Base-by-base conservation (phyloP, 1,284 basidiomycete species). In the Wallemia ichthyophaga region DNA sequence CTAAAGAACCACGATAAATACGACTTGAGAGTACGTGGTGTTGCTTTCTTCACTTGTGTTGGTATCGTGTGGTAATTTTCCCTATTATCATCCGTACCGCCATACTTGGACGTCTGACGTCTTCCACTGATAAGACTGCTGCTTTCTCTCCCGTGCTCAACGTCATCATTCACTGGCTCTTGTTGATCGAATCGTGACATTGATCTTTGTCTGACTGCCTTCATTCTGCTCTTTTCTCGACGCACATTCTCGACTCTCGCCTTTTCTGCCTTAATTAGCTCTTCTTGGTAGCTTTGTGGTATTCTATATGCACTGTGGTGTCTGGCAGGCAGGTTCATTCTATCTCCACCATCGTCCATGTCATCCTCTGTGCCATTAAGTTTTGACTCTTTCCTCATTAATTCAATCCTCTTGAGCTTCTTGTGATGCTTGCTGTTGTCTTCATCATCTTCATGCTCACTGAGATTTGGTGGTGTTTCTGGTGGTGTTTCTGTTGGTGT, bases 201-300 rank as follows among this genome's bases (percentile, higher is more conserved):
- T 56, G 58, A 25, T 60, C 60, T 17, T 61, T 59, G 27, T 63
- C 64, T 25, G 26, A 64, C 63, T 25, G 65, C 64, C n/a, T 64
- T 62, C 25, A 68, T 54, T 27, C 67, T 57, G 59, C 65, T 65
- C 53, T 62, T 60, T 11, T 67, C 37, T 5, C n/a, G 11, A 48
- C 37, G 37, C 11, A 48, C 13, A 48, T 48, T 48, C 37, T 48
- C 37, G 5, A 5, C 37, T 15, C 37, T 11, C 37, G 37, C 37
- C 5, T 21, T 11, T 21, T 48, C 37, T 11, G 9, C 76, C 64
- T 79, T 77, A 68, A 87, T 73, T 19, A 80, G 65, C 63, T 70
- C 71, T 54, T 66, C 63, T 13, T 21, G 37, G n/a, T 48, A 48
- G 13, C n/a, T 48, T 48, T 5, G 37, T 21, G 37, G 37, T 21